Percentiles rank a stretch among this genome's conserved stretches.
Evolutionary conservation across 768 basidiomycete genomes (phyloP).

Genomic region (Mycena olivaceomarginata): DNA sequence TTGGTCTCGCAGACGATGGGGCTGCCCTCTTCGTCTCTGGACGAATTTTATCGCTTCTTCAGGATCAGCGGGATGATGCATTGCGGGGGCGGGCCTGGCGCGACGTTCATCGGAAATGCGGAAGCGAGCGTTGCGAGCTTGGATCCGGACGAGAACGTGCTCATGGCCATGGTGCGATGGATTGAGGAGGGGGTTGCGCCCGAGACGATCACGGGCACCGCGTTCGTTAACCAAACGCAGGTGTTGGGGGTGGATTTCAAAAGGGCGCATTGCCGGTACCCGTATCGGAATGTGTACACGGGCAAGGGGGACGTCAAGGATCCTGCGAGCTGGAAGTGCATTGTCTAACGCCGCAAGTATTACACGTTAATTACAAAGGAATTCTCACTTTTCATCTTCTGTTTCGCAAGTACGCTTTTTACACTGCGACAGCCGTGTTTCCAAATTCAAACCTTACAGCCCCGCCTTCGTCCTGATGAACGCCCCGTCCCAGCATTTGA

Average conservation of each 20-base stretch:
- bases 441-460: conserved; percentile 3
- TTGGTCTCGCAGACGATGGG: background rate
- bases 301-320: background rate
- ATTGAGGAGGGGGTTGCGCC: background rate
- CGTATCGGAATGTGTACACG: background rate
- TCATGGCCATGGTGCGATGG: background rate
- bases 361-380: no score
- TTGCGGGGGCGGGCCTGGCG: background rate
- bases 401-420: no score
- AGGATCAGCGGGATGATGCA: background rate
- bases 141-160: background rate
- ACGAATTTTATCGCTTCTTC: conserved; percentile 3
- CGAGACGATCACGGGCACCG: background rate
- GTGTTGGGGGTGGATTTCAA: background rate
- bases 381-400: no score
- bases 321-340: background rate
- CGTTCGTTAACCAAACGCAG: background rate
- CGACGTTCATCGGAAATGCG: background rate
- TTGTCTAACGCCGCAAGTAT: background rate
- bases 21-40: background rate
- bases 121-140: background rate
- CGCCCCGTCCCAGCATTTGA: conserved; percentile 69
- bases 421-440: background rate
- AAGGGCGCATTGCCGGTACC: background rate
- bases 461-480: conserved; percentile 63